These are phyloP conservation scores for Pythium oligandrum DNA, from an alignment of 352 stramenopile species.

Conservation along the genomic window DNA sequence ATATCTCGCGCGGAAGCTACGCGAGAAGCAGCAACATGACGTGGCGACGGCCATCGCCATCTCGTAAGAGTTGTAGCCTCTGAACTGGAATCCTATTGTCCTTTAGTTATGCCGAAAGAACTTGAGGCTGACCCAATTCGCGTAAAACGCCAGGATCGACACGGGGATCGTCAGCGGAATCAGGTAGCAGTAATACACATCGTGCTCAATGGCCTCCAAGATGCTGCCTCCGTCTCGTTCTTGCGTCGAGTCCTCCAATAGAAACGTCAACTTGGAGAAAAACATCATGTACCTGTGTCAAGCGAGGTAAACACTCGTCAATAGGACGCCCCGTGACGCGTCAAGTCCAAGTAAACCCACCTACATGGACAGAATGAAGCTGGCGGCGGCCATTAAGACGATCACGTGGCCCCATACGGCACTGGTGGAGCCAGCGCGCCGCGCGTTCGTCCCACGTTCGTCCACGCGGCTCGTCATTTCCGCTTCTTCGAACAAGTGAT, in stretches of 20 bases:
- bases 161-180: slow-evolving; percentile 74
- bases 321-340: background rate
- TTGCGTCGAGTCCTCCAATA: slow-evolving; percentile 1
- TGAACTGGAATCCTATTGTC: background rate
- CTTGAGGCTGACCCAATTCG: slow-evolving; percentile 84
- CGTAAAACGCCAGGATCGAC: slow-evolving; percentile 71
- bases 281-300: slow-evolving; percentile 62
- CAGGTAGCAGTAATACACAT: slow-evolving; percentile 81
- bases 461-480: background rate
- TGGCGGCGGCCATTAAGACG: slow-evolving; percentile 36
- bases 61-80: background rate
- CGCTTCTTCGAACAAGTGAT: background rate
- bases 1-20: slow-evolving; percentile 48
- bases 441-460: slow-evolving; percentile 6
- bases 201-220: slow-evolving; percentile 41
- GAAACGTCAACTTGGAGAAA: slow-evolving; percentile 47
- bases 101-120: slow-evolving; percentile 80
- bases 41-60: slow-evolving; percentile 1
- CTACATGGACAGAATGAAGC: slow-evolving; percentile 66
- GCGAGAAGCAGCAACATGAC: slow-evolving; percentile 31
- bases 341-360: background rate
- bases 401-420: slow-evolving; percentile 79
- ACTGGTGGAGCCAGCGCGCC: slow-evolving; percentile 61
- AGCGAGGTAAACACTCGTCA: background rate
- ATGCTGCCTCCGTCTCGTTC: slow-evolving; percentile 11